phyloP scores from a whole-genome alignment of 768 basidiomycete genomes.

The Psilocybe cubensis region DNA sequence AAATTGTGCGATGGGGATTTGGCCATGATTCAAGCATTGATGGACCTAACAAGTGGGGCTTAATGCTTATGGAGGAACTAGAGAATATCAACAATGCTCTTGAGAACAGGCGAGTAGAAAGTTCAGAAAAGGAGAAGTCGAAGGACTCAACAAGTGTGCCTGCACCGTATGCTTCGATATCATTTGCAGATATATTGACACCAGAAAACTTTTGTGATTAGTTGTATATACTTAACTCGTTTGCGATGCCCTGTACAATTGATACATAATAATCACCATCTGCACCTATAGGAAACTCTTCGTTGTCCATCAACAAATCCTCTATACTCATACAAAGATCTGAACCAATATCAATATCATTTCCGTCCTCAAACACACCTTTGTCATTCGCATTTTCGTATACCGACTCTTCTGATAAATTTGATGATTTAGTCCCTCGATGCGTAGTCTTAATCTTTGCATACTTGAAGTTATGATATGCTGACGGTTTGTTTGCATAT shows the following conservation, averaged over 20 bases:
- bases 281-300: slow-evolving; percentile 1
- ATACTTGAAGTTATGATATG: slow-evolving; percentile 13
- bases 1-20: slow-evolving; percentile 6
- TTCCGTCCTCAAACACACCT: neutral
- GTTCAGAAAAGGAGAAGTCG: no score
- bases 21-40: slow-evolving; percentile 1
- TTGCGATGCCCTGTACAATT: neutral
- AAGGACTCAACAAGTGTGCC: neutral
- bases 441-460: neutral
- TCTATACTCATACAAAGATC: neutral
- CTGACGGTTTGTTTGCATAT: slow-evolving; percentile 11
- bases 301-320: slow-evolving; percentile 4
- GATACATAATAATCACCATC: neutral
- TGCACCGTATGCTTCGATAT: neutral
- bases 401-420: no score
- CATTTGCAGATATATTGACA: neutral
- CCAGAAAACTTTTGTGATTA: neutral
- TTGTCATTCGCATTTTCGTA: neutral
- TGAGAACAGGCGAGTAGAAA: neutral
- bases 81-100: slow-evolving; percentile 1
- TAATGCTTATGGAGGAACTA: slow-evolving; percentile 2
- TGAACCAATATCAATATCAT: neutral
- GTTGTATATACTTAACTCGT: neutral
- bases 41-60: neutral
- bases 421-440: neutral